Percentiles rank a stretch among this genome's conserved stretches.
These are phyloP conservation scores for Debaryomyces coudertii DNA, from an alignment of 1,139 yeast genomes.

Conservation along the genomic window DNA sequence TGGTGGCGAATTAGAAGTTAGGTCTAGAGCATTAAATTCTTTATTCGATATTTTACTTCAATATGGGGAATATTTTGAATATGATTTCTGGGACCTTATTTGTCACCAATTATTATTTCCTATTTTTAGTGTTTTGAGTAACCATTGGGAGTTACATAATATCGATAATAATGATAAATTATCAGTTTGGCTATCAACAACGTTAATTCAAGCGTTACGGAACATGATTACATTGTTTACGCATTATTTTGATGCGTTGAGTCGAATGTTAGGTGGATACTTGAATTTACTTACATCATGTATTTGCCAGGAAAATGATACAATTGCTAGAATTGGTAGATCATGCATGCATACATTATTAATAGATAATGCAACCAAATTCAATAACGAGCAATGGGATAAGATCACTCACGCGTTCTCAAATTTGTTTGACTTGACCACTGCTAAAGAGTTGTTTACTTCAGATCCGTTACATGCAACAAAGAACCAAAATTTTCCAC, in stretches of 20 bases:
- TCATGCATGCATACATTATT: conserved; percentile 82
- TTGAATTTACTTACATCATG: conserved; percentile 79
- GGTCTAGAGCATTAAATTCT: conserved; percentile 82
- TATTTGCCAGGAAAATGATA: conserved; percentile 95
- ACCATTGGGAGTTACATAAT: conserved; percentile 73
- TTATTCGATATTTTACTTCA: conserved; percentile 81
- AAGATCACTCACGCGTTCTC: conserved; percentile 65
- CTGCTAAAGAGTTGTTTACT: conserved; percentile 82
- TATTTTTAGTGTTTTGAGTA: conserved; percentile 77
- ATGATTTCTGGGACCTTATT: conserved; percentile 79
- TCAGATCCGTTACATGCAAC: conserved; percentile 55
- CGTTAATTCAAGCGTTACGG: conserved; percentile 91
- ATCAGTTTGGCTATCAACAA: conserved; percentile 95
- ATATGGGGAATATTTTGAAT: conserved; percentile 75
- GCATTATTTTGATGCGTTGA: conserved; percentile 75
- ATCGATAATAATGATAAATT: conserved; percentile 65
- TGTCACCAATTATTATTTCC: conserved; percentile 85
- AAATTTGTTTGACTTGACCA: conserved; percentile 74
- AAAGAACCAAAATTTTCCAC: conserved; percentile 19
- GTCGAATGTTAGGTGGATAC: conserved; percentile 74
- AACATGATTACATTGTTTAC: conserved; percentile 84
- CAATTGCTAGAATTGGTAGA: conserved; percentile 92
- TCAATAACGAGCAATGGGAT: conserved; percentile 73
- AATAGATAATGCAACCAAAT: conserved; percentile 70
- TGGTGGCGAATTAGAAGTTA: conserved; percentile 91